Base-by-base conservation (phyloP, 768 basidiomycete species). In the Coprinopsis cinerea region DNA sequence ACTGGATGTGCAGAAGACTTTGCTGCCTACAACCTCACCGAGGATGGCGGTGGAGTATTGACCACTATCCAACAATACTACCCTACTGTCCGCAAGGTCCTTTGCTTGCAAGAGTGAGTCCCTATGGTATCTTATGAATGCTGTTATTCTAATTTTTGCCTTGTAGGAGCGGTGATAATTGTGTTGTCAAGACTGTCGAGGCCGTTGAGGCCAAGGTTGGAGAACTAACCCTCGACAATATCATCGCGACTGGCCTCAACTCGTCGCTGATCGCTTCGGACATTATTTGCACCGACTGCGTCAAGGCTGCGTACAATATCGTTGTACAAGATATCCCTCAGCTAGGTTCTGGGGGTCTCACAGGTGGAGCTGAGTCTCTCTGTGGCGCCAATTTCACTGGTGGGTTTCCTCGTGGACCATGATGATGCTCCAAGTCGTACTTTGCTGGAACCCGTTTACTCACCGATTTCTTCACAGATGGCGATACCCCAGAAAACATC, bases 51-150 rank as follows among this genome's bases (percentile, higher is more conserved):
- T 22, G 30, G 20, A 6, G 22, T 53, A 0, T 52, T 77, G 18
- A 68, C 69, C 2, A 32, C 67, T 2, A 73, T 85, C 17, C 70
- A 86, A 58, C 55, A 59, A 37, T 72, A 61, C 26, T 90, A 85
- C 61, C 82, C 85, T 1, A 68, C 74, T 1, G 69, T 70, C 2
- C 72, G 85, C 46, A 61, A 82, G 53, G 58, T 82, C 6, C 61
- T 66, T 9, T 91, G 88, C 61, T 65, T 88, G 57, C 73, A 81
- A 51, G 76, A 86, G 87, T 88, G 59, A 53, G 82, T 73, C 11
- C 6, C 20, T 25, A 24, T 32, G 40, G 35, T n/a, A 9, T n/a
- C 35, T 43, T 17, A 36, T 25, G 25, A 25, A n/a, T 24, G 45
- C 20, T 23, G 4, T 32, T 34, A 20, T 50, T 35, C 52, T 39